Evolutionary conservation across 768 basidiomycete genomes (phyloP), one percentile per base, ranked within the genome.

Genomic region (Amylocystis lapponica): DNA sequence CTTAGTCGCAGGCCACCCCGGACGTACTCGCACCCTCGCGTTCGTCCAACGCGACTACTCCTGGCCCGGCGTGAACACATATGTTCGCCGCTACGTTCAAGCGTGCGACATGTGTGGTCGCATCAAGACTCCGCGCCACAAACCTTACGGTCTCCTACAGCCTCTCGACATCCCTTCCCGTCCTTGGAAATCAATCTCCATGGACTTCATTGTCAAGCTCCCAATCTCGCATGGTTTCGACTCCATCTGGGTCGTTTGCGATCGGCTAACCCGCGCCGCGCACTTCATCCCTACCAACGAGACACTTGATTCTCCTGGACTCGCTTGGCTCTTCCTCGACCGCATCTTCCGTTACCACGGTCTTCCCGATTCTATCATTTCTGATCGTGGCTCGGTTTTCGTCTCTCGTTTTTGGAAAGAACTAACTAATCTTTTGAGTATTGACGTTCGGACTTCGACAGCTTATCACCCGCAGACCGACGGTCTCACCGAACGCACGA

Each of bases 381-480:
- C 50, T 5, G 52, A 58, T 20, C 41, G 41, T 5, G 54, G 52
- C n/a, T 39, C 46, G 2, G 29, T n/a, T 5, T 50, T 53, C 21
- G 35, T 50, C 13, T 50, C 45, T 7, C 32, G 31, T 11, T 53
- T 53, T 25, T 51, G 41, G 41, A 2, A 6, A 26, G 36, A 37
- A 20, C 47, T 48, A 9, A 38, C 35, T 5, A 13, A n/a, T 10
- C 27, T 42, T 23, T 31, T 48, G 11, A 25, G 52, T 5, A 51
- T 55, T 16, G 25, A 58, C 5, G 23, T 40, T 7, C 11, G 43
- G 25, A 55, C 55, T 3, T 68, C 63, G 3, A 70, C 69, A 0
- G 66, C 68, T 0, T 75, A 67, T 45, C 74, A 75, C 36, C 72
- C 70, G 0, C 61, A 74, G 50, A 65, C 68, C 3, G 65, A 74